These are phyloP conservation scores for Omphalotus olearius DNA, from an alignment of 1,284 basidiomycete species.

Conservation along the genomic window DNA sequence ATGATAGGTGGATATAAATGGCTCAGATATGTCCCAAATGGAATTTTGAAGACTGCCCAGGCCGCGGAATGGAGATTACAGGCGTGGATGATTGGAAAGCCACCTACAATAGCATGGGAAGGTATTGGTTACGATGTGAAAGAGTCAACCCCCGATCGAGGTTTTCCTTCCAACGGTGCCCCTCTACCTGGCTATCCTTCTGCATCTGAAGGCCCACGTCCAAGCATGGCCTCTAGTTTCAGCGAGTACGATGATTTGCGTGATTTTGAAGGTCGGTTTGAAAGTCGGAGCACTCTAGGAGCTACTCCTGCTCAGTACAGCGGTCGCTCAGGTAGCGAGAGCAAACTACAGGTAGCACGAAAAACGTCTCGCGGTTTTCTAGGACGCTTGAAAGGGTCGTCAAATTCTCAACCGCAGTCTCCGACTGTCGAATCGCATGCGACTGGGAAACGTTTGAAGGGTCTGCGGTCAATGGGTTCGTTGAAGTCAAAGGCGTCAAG, in stretches of 20 bases:
- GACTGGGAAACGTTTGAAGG: slow-evolving; percentile 58
- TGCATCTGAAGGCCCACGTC: slow-evolving; percentile 40
- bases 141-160: slow-evolving; percentile 22
- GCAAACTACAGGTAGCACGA: slow-evolving; percentile 30
- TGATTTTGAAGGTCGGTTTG: slow-evolving; percentile 81
- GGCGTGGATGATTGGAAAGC: slow-evolving; percentile 94
- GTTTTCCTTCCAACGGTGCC: slow-evolving; percentile 24
- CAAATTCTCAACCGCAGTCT: slow-evolving; percentile 35
- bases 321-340: slow-evolving; percentile 29
- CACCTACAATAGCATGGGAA: slow-evolving; percentile 75
- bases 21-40: slow-evolving; percentile 94
- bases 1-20: slow-evolving; percentile 83
- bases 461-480: slow-evolving; percentile 74
- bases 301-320: slow-evolving; percentile 32
- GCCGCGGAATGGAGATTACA: slow-evolving; percentile 97
- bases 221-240: slow-evolving; percentile 62
- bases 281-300: slow-evolving; percentile 70
- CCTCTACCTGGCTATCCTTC: slow-evolving; percentile 32
- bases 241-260: slow-evolving; percentile 82
- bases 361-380: slow-evolving; percentile 68
- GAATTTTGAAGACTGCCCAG: slow-evolving; percentile 91
- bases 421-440: slow-evolving; percentile 34
- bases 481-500: slow-evolving; percentile 50
- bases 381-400: slow-evolving; percentile 49
- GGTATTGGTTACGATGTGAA: slow-evolving; percentile 73